Conservation (phyloP, 1,139 yeast genomes). For the Cylindricascospora bacillispora region DNA sequence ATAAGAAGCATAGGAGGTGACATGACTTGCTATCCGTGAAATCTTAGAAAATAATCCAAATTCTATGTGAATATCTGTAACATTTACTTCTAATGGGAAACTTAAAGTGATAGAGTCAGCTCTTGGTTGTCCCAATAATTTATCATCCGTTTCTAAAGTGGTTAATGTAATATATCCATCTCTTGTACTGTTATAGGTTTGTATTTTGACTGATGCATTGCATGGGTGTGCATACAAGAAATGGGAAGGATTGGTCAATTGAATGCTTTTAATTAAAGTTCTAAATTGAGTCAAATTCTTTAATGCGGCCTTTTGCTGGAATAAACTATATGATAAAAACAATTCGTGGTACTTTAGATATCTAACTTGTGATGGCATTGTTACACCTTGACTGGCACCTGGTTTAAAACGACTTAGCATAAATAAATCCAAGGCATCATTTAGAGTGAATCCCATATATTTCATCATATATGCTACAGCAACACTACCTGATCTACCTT, state of each 20-base stretch:
- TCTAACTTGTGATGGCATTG: conserved; percentile 56
- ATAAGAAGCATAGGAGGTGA: conserved; percentile 14
- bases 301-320: conserved; percentile 7
- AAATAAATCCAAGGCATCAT: conserved; percentile 40
- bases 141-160: conserved; percentile 6
- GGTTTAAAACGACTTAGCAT: conserved; percentile 46
- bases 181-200: conserved; percentile 13
- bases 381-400: conserved; percentile 53
- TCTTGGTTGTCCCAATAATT: conserved; percentile 3
- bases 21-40: conserved; percentile 8
- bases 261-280: conserved; percentile 11
- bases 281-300: conserved; percentile 6
- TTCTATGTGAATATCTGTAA: conserved; percentile 16
- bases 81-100: conserved; percentile 5
- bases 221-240: conserved; percentile 8
- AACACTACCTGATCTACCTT: conserved; percentile 79
- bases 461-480: conserved; percentile 60
- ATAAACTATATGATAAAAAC: conserved; percentile 18
- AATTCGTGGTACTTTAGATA: conserved; percentile 49
- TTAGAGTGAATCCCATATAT: conserved; percentile 26
- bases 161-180: conserved; percentile 10
- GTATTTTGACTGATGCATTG: conserved; percentile 13
- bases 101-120: conserved; percentile 4
- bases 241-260: conserved; percentile 11
- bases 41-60: conserved; percentile 7